These are phyloP conservation scores for Saturnispora bothae DNA, from an alignment of 805 yeast species.

Conservation along the genomic window DNA sequence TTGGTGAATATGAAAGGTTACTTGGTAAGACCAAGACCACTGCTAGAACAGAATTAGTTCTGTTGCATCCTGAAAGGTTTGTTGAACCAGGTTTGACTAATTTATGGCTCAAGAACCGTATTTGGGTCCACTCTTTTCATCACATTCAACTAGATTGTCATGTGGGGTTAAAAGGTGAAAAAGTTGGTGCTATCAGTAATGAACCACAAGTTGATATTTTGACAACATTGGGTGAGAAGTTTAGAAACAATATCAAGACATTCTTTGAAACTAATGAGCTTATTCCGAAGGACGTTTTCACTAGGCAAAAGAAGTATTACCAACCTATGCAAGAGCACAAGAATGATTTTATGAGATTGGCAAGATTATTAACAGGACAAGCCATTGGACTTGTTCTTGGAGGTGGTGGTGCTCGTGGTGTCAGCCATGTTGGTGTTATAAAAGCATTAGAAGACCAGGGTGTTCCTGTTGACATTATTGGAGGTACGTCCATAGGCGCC, in stretches of 20 bases:
- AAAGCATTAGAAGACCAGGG: constrained; percentile 85
- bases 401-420: constrained; percentile 96
- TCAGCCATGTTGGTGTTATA: constrained; percentile 86
- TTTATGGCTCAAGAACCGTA: constrained; percentile 72
- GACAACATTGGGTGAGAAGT: constrained; percentile 15
- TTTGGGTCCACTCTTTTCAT: constrained; percentile 91
- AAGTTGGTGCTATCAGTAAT: background rate
- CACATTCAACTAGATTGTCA: constrained; percentile 60
- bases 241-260: constrained; percentile 20
- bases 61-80: constrained; percentile 71
- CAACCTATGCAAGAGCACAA: constrained; percentile 47
- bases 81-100: constrained; percentile 82
- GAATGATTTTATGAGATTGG: constrained; percentile 81
- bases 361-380: constrained; percentile 82
- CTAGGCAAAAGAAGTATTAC: constrained; percentile 15
- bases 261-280: constrained; percentile 15
- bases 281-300: background rate
- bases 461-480: constrained; percentile 85
- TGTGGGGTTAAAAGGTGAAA: background rate
- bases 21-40: constrained; percentile 67
- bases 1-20: constrained; percentile 80
- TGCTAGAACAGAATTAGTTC: constrained; percentile 77
- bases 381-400: constrained; percentile 93
- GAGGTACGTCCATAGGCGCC: constrained; percentile 95
- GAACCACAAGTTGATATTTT: constrained; percentile 13